Evolutionary conservation across 1,139 yeast species (phyloP), one percentile per base, ranked within the genome.

Genomic region (Suhomyces bolitotheri): DNA sequence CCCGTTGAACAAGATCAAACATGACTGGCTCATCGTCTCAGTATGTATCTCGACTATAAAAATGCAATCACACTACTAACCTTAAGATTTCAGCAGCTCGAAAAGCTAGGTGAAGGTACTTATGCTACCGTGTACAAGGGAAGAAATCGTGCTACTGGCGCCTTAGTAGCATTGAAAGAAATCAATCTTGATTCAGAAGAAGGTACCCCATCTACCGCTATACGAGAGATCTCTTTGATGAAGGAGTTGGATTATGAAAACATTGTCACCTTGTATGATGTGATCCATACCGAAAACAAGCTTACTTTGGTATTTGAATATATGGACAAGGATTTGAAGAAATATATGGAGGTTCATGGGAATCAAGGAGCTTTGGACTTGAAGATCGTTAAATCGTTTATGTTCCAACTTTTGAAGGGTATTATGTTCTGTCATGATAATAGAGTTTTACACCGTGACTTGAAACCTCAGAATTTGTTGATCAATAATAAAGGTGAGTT

Each of bases 121-220:
- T 92, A 92, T 69, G 98, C 98, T 38, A 92, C 97, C 5, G 98
- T 92, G 17, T 92, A 92, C 66, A 92, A 90, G 54, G 98, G 97
- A 8, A 74, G 96, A 42, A 92, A 92, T 60, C 78, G 95, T 36
- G 78, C 88, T 39, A 84, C 96, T 0, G 97, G 97, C 5, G 89
- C 92, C 21, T 73, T 88, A 34, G 98, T 92, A 16, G 98, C 98
- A 1, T 69, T 92, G 51, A 92, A 92, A 58, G 98, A 92, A 60
- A 94, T 92, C 60, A 88, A 83, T 50, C 71, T 92, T 45, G 99
- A 92, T 57, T 83, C 95, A 14, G 97, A 90, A 55, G 99, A 92
- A 62, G 98, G 98, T 9, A 92, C 97, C 0, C 98, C 98, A 2
- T 89, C 97, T 1, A 92, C 98, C 0, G 98, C 98, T 7, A 92